These are phyloP conservation scores for Sphagnurus paluster DNA, from an alignment of 1,284 basidiomycete species.

Conservation along the genomic window DNA sequence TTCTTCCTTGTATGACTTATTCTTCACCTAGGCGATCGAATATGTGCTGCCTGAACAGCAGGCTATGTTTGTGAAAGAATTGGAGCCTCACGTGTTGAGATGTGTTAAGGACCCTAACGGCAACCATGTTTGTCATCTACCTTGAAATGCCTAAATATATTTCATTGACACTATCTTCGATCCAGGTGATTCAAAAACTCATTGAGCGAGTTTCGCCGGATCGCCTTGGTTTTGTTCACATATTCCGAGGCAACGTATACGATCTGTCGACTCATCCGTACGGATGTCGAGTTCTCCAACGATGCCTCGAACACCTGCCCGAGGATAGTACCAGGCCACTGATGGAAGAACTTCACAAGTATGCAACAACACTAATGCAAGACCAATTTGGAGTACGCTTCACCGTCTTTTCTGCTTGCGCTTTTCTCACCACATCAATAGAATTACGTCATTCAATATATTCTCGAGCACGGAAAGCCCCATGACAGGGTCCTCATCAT, in stretches of 20 bases:
- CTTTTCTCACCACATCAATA: conserved; percentile 29
- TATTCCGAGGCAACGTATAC: conserved; percentile 84
- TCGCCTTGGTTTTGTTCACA: conserved; percentile 74
- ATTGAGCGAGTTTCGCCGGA: conserved; percentile 81
- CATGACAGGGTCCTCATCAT: conserved; percentile 76
- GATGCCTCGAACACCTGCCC: conserved; percentile 86
- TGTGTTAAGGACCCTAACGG: conserved; percentile 94
- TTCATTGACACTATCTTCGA: conserved; percentile 10
- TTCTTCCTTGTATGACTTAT: neutral
- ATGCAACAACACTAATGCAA: conserved; percentile 73
- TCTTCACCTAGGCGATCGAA: conserved; percentile 72
- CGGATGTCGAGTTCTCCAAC: conserved; percentile 93
- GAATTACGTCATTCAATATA: conserved; percentile 97
- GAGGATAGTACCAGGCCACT: conserved; percentile 70
- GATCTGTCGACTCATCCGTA: conserved; percentile 90
- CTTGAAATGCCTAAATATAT: neutral
- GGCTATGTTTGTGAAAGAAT: conserved; percentile 71
- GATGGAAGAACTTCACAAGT: conserved; percentile 83
- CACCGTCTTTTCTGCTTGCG: conserved; percentile 1
- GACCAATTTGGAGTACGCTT: conserved; percentile 84
- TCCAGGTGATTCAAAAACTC: conserved; percentile 78
- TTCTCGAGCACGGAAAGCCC: conserved; percentile 78
- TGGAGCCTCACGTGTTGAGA: conserved; percentile 80
- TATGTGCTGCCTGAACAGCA: conserved; percentile 80
- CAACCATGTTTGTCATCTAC: conserved; percentile 74